Evolutionary conservation across 148 eudicot species (phyloP).

Genomic region (Vaccinium myrtillus): DNA sequence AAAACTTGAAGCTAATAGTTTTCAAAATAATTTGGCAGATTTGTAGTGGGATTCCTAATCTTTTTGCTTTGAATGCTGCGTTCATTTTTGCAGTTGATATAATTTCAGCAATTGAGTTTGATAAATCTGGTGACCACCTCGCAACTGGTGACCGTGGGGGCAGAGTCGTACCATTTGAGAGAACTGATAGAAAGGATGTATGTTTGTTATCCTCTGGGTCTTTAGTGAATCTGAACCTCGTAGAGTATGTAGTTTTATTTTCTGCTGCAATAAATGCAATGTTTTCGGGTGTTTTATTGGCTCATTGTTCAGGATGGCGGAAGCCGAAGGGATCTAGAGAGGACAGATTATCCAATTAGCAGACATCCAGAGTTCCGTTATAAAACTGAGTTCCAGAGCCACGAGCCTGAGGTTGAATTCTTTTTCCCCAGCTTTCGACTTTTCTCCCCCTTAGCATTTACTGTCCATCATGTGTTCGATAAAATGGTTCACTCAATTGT

Average conservation of each 20-base stretch:
- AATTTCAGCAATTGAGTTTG: slow-evolving; percentile 78
- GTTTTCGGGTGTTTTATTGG: slow-evolving; percentile 5
- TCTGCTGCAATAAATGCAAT: neutral
- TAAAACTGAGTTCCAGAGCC: no score
- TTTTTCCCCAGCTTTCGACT: no score
- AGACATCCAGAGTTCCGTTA: no score
- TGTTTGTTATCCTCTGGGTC: slow-evolving; percentile 24
- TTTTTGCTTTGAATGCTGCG: slow-evolving; percentile 15
- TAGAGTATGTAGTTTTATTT: neutral
- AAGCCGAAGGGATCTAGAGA: no score
- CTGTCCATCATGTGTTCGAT: no score
- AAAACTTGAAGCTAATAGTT: neutral
- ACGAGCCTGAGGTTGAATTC: no score
- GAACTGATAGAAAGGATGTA: slow-evolving; percentile 71
- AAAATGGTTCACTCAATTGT: no score
- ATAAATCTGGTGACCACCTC: slow-evolving; percentile 73
- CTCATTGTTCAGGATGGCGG: no score
- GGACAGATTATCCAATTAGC: no score
- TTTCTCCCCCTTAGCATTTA: no score
- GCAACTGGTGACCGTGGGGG: slow-evolving; percentile 88
- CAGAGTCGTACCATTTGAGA: slow-evolving; percentile 74
- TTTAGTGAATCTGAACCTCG: slow-evolving; percentile 9
- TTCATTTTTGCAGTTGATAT: slow-evolving; percentile 58
- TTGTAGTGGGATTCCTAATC: slow-evolving; percentile 19
- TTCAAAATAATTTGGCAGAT: neutral